A percentile compares a stretch with the other conserved stretches of the same genome.
Evolutionary conservation across 2,329 filamentous ascomycete genomes (phyloP).

Genomic region (Leptographium radiaticola): DNA sequence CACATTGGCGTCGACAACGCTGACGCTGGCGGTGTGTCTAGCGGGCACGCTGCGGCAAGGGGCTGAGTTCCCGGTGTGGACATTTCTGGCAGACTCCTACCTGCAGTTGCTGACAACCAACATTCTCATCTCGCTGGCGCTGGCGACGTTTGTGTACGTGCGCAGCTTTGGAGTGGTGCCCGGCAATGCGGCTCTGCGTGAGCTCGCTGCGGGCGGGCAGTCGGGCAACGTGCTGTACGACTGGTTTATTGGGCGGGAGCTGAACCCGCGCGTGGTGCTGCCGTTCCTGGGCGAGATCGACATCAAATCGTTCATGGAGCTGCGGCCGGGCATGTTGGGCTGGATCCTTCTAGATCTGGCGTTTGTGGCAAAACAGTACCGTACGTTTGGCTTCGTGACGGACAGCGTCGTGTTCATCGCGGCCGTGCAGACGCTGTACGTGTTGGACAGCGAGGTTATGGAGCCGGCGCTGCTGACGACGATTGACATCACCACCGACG

Average conservation of each 20-base stretch:
- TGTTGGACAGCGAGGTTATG: constrained; percentile 75
- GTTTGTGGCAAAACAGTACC: constrained; percentile 80
- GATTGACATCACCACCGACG: constrained; percentile 87
- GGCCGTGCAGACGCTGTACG: constrained; percentile 66
- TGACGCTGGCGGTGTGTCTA: constrained; percentile 57
- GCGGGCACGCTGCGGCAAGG: constrained; percentile 67
- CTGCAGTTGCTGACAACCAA: constrained; percentile 74
- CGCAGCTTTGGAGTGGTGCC: constrained; percentile 60
- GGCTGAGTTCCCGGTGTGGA: constrained; percentile 77
- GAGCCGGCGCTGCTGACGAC: constrained; percentile 83
- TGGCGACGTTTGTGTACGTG: constrained; percentile 70
- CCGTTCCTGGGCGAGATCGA: constrained; percentile 77
- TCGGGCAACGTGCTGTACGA: constrained; percentile 83
- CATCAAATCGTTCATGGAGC: constrained; percentile 79
- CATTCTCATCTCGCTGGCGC: constrained; percentile 57
- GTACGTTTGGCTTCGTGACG: constrained; percentile 67
- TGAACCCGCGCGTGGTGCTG: constrained; percentile 74
- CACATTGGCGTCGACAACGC: constrained; percentile 60
- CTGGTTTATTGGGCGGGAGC: constrained; percentile 91
- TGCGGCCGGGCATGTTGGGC: constrained; percentile 81
- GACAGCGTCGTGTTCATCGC: constrained; percentile 77
- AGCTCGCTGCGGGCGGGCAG: constrained; percentile 70
- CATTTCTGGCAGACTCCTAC: constrained; percentile 85
- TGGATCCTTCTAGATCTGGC: constrained; percentile 80
- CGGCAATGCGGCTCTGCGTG: constrained; percentile 42